Base-by-base conservation (phyloP, 2,329 filamentous ascomycete species). In the Phoma sp. region DNA sequence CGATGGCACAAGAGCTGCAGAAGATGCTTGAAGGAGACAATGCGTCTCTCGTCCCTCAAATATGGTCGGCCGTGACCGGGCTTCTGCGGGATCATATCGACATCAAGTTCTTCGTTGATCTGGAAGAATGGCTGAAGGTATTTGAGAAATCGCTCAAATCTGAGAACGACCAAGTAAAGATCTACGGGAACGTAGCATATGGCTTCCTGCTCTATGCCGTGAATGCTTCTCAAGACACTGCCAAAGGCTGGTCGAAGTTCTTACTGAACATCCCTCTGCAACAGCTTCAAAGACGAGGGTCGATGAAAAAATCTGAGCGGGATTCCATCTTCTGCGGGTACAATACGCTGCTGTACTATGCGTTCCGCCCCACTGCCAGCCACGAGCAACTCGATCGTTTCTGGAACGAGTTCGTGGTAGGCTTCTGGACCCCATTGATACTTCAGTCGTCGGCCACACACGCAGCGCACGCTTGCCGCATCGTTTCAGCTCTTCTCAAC, bases 71-170 rank as follows among this genome's bases (percentile, higher is more conserved):
- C 29, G 80, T 96, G 2, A 85, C 93, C 6, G 81, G 96, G 2
- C 86, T 96, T 49, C 79, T 97, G 40, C 86, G 89, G 47, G 80
- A 75, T 57, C 74, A 86, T 72, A 60, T 81, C 79, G 67, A 86
- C 78, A 60, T 87, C 71, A 77, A 84, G 21, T 74, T 78, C 30
- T 98, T 93, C 90, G 81, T 87, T 26, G 85, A 89, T 66, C 86
- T 92, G 58, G 83, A 81, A 23, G 81, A 84, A 5, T 97, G 92
- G 90, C 80, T 97, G 7, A 82, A 83, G 26, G 82, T 96, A 9
- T 87, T 96, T 15, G 89, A 96, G 65, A 83, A 82, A 57, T 95
- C 91, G 67, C 92, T 98, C 75, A 96, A 96, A 69, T 89, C 86
- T 62, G 84, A 84, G 46, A 91, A 96, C 59, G 77, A 82, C 3